These are phyloP conservation scores for Cladosporium austrohemisphaericum DNA, from an alignment of 2,329 filamentous ascomycete genomes.

Conservation along the genomic window DNA sequence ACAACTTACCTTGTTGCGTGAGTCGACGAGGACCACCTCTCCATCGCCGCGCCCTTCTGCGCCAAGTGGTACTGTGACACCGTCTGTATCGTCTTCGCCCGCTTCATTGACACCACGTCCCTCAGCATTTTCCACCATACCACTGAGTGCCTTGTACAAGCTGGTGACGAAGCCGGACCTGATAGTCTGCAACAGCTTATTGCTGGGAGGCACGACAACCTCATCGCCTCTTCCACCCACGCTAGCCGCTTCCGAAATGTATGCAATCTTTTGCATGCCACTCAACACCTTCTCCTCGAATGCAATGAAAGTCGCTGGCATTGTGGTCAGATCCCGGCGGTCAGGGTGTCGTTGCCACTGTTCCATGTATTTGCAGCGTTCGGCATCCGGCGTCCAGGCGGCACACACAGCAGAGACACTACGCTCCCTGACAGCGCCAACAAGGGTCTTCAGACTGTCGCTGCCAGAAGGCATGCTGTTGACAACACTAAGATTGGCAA, in stretches of 20 bases:
- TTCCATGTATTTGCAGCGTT: conserved; percentile 87
- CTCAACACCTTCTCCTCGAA: conserved; percentile 79
- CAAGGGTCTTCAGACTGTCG: conserved; percentile 71
- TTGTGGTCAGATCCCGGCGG: conserved; percentile 79
- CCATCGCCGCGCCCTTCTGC: conserved; percentile 22
- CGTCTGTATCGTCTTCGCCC: conserved; percentile 51
- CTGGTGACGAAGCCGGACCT: conserved; percentile 89
- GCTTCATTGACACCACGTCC: conserved; percentile 59
- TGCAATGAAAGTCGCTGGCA: conserved; percentile 80
- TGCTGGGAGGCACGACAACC: conserved; percentile 78
- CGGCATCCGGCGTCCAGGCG: conserved; percentile 89
- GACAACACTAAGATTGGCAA: conserved; percentile 70
- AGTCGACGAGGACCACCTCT: conserved; percentile 34
- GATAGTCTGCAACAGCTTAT: conserved; percentile 86
- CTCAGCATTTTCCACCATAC: conserved; percentile 96
- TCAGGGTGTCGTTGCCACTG: conserved; percentile 87
- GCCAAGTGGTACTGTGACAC: conserved; percentile 36
- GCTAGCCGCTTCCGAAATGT: conserved; percentile 80
- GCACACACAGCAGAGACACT: conserved; percentile 81
- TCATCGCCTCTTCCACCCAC: conserved; percentile 66
- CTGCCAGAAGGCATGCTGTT: conserved; percentile 36
- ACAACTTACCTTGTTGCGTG: conserved; percentile 52
- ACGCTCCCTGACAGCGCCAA: conserved; percentile 76
- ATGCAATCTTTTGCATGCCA: conserved; percentile 93
- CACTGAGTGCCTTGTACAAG: conserved; percentile 87